Percentiles rank a stretch among this genome's conserved stretches.
phyloP scores from a whole-genome alignment of 164 flowering plant species.

The Umbellularia californica region DNA sequence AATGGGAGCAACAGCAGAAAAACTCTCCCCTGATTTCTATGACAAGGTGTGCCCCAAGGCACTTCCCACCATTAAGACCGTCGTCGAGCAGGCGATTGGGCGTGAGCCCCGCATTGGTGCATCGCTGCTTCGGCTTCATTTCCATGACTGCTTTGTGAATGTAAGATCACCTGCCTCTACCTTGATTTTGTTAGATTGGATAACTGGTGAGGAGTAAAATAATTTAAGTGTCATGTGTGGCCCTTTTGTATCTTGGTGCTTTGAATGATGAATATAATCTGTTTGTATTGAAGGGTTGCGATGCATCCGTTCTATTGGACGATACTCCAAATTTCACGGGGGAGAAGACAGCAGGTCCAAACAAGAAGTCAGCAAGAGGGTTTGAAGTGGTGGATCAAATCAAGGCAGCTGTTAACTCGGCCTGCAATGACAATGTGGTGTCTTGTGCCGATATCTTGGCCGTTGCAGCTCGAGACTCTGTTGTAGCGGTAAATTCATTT shows the following conservation, averaged over 20 bases:
- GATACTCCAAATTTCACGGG: conserved; percentile 21
- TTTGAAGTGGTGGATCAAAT: conserved; percentile 21
- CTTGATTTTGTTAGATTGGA: not conserved
- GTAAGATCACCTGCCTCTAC: conserved; percentile 15
- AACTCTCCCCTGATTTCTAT: conserved; percentile 19
- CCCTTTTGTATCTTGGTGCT: not conserved
- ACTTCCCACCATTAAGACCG: conserved; percentile 16
- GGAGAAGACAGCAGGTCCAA: conserved; percentile 20
- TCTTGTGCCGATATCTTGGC: conserved; percentile 28
- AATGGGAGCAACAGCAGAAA: conserved; percentile 21
- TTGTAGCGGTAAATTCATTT: conserved; percentile 10
- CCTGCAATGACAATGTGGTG: conserved; percentile 12
- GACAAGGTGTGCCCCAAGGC: conserved; percentile 22
- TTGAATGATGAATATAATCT: not conserved
- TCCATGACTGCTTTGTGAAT: conserved; percentile 26
- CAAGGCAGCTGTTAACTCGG: conserved; percentile 18
- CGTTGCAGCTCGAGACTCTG: conserved; percentile 24
- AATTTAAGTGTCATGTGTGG: too few species aligned
- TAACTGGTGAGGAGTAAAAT: not conserved
- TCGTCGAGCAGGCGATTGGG: conserved; percentile 15
- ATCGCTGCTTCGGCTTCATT: conserved; percentile 23
- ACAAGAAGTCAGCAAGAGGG: conserved; percentile 19
- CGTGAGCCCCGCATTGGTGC: conserved; percentile 29
- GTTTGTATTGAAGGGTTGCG: conserved; percentile 20
- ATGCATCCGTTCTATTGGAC: conserved; percentile 24